A percentile compares a stretch with the other conserved stretches of the same genome.
Evolutionary conservation across 345 rosid species (phyloP).

Genomic region (Euphorbia lathyris): DNA sequence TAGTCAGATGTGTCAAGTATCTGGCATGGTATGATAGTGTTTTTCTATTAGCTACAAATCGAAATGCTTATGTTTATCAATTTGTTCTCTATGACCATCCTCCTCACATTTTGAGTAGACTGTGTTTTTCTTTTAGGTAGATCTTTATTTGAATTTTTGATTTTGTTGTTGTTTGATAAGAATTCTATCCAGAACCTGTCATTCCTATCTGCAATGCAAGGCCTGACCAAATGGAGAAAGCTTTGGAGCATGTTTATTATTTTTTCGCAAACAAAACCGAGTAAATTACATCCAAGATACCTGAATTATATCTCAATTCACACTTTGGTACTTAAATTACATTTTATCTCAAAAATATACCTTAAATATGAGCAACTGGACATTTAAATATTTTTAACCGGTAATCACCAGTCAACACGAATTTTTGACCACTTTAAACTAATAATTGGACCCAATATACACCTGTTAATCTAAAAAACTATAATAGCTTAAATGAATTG

Average conservation of each 20-base stretch:
- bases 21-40: slow-evolving; percentile 87
- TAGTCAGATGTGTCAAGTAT: slow-evolving; percentile 95
- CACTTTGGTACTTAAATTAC: too few relatives aligned
- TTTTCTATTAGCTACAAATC: slow-evolving; percentile 1
- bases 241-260: slow-evolving; percentile 84
- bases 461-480: too few relatives aligned
- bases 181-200: slow-evolving; percentile 87
- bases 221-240: slow-evolving; percentile 98
- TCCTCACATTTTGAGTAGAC: background rate
- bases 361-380: too few relatives aligned
- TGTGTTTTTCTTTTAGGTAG: background rate
- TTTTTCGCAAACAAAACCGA: slow-evolving; percentile 71
- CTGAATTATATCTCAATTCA: too few relatives aligned
- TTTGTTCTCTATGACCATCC: background rate
- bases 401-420: too few relatives aligned
- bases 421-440: too few relatives aligned
- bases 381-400: too few relatives aligned
- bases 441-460: too few relatives aligned
- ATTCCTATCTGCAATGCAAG: slow-evolving; percentile 83
- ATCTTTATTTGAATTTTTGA: background rate
- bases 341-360: too few relatives aligned
- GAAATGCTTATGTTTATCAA: background rate
- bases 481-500: too few relatives aligned
- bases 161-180: slow-evolving; percentile 39
- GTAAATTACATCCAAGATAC: too few relatives aligned